Conservation (phyloP, 2,329 filamentous ascomycete species). For the Atkinsonella hypoxylon region DNA sequence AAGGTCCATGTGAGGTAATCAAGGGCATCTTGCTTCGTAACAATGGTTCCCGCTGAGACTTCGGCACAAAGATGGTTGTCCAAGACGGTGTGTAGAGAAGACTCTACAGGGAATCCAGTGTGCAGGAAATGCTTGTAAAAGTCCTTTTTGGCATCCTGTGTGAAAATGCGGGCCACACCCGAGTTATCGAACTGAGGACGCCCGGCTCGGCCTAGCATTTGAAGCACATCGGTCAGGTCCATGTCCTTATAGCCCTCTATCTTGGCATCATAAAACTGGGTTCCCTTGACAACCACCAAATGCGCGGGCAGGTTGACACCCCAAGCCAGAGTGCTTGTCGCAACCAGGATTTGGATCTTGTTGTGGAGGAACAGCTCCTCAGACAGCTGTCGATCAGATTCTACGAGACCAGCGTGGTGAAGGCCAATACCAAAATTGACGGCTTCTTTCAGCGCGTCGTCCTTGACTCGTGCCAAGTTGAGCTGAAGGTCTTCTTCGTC, state of each 20-base stretch:
- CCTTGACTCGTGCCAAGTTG: slow-evolving; percentile 82
- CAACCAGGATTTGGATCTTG: slow-evolving; percentile 94
- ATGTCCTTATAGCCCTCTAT: slow-evolving; percentile 97
- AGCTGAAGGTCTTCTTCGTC: slow-evolving; percentile 85
- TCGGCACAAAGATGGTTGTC: slow-evolving; percentile 96
- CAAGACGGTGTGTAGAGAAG: slow-evolving; percentile 86
- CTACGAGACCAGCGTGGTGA: slow-evolving; percentile 92
- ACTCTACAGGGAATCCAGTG: slow-evolving; percentile 95
- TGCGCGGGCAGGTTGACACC: slow-evolving; percentile 96
- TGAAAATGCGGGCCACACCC: slow-evolving; percentile 94
- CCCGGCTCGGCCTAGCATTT: slow-evolving; percentile 94
- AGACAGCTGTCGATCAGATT: slow-evolving; percentile 80
- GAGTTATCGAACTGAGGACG: slow-evolving; percentile 94
- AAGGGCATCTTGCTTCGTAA: slow-evolving; percentile 90
- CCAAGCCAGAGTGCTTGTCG: slow-evolving; percentile 94
- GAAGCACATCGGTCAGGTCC: slow-evolving; percentile 94
- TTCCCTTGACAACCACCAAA: slow-evolving; percentile 94
- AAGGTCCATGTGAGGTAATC: slow-evolving; percentile 99
- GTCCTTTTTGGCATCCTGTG: slow-evolving; percentile 92
- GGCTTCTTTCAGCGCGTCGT: slow-evolving; percentile 85
- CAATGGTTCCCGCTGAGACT: slow-evolving; percentile 82
- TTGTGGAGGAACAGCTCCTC: slow-evolving; percentile 96
- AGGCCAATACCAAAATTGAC: slow-evolving; percentile 93
- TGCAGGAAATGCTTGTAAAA: slow-evolving; percentile 99
- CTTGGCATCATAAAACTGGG: slow-evolving; percentile 96